Conservation (phyloP, 331 rosid species). For the Rhamnella rubrinervis region DNA sequence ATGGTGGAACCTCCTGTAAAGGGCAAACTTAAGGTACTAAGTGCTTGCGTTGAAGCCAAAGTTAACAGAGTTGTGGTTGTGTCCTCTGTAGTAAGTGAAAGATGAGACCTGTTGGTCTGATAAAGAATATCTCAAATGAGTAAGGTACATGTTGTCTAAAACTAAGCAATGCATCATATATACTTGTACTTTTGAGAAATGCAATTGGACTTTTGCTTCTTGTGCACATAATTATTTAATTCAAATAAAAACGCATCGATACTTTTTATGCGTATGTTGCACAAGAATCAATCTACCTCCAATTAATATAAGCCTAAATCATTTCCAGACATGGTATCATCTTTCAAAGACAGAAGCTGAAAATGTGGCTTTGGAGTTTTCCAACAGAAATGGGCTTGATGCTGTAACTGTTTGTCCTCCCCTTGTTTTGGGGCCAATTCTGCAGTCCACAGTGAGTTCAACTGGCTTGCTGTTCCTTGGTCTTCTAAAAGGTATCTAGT, state of each 20-base stretch:
- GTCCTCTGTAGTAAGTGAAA: conserved; percentile 41
- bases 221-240: too few relatives aligned
- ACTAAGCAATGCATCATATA: too few relatives aligned
- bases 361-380: conserved; percentile 49
- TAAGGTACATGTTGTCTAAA: conserved; percentile 23
- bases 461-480: conserved; percentile 43
- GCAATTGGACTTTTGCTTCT: too few relatives aligned
- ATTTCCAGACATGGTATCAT: conserved; percentile 54
- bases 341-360: conserved; percentile 70
- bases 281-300: background rate
- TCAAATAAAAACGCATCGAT: too few relatives aligned
- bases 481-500: conserved; percentile 45
- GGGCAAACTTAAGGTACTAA: conserved; percentile 58
- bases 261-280: too few relatives aligned
- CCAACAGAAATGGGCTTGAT: conserved; percentile 42
- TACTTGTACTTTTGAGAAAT: too few relatives aligned
- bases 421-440: conserved; percentile 52
- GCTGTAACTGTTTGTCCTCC: conserved; percentile 60
- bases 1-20: conserved; percentile 61
- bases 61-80: conserved; percentile 58
- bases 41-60: conserved; percentile 53
- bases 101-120: conserved; percentile 79
- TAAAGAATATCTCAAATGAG: conserved; percentile 45
- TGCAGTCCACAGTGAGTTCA: conserved; percentile 52
- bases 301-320: background rate